A percentile compares a stretch with the other conserved stretches of the same genome.
phyloP scores from a whole-genome alignment of 805 yeast species.

The Cyberlindnera veronae region DNA sequence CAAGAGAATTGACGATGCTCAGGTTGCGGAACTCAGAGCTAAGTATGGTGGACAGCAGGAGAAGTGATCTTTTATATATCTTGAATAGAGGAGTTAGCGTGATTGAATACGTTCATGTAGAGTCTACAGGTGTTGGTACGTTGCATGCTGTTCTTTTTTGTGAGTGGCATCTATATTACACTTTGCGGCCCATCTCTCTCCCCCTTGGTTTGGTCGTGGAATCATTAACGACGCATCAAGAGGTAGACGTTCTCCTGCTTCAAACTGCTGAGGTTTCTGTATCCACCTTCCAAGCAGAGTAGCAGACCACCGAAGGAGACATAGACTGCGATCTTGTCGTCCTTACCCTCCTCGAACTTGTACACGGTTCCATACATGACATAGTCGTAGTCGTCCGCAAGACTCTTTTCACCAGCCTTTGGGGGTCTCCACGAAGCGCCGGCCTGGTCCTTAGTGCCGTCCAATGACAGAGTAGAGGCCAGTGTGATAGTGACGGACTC shows the following conservation, averaged over 20 bases:
- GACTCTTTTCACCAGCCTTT: conserved; percentile 72
- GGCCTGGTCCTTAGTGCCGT: conserved; percentile 43
- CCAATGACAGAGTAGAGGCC: conserved; percentile 67
- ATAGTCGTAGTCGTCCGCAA: conserved; percentile 96
- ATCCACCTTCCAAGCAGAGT: conserved; percentile 92
- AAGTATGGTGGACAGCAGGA: conserved; percentile 78
- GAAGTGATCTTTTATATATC: background rate
- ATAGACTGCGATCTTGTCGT: conserved; percentile 69
- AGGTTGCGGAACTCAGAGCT: conserved; percentile 81
- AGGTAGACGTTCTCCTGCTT: conserved; percentile 94
- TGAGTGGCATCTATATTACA: no score
- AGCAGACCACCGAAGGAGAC: conserved; percentile 94
- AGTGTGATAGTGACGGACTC: conserved; percentile 83
- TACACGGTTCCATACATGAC: conserved; percentile 98
- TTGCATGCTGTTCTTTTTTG: no score
- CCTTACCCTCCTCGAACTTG: conserved; percentile 85
- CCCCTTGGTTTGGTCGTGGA: no score
- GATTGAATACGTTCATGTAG: background rate
- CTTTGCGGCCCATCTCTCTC: no score
- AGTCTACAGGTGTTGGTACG: no score
- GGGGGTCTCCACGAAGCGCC: conserved; percentile 53
- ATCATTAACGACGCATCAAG: conserved; percentile 62
- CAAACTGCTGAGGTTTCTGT: conserved; percentile 79
- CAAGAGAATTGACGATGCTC: conserved; percentile 85
- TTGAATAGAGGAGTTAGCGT: no score